phyloP scores from a whole-genome alignment of 2,329 filamentous ascomycete genomes.

The Colletotrichum orchidophilum region DNA sequence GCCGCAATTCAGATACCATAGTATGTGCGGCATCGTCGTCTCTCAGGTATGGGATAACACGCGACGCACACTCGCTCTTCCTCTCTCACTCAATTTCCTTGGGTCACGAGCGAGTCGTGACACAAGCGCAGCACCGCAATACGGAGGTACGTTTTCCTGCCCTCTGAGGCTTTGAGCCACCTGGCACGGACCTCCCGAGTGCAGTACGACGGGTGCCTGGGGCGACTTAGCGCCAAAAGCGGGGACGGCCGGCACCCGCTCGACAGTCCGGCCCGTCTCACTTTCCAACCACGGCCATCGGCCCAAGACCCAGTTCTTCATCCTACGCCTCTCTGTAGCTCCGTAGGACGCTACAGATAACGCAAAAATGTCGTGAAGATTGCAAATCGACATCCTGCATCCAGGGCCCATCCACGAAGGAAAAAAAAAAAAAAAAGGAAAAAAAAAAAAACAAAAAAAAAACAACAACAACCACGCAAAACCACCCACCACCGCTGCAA shows the following conservation, averaged over 20 bases:
- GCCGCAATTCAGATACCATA: not conserved
- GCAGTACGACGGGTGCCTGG: slow-evolving; percentile 14
- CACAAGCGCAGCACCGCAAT: not conserved
- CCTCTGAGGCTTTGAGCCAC: not conserved
- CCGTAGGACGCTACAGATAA: not conserved
- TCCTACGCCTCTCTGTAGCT: not conserved
- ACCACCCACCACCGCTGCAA: no score
- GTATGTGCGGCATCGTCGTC: not conserved
- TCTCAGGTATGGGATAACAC: not conserved
- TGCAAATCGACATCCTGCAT: not conserved
- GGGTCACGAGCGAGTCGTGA: not conserved
- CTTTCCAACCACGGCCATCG: slow-evolving; percentile 19
- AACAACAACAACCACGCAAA: no score
- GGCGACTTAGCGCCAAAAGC: slow-evolving; percentile 10
- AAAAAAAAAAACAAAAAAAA: no score
- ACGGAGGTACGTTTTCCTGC: not conserved
- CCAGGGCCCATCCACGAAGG: no score
- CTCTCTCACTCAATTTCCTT: not conserved
- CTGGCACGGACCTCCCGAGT: slow-evolving; percentile 22
- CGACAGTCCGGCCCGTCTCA: slow-evolving; percentile 13
- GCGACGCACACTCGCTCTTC: not conserved
- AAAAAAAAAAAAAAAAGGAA: no score
- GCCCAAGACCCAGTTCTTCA: slow-evolving; percentile 11
- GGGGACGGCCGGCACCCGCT: slow-evolving; percentile 24
- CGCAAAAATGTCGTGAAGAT: not conserved